These are phyloP conservation scores for Mycena haematopus DNA, from an alignment of 768 basidiomycete genomes.

Conservation along the genomic window DNA sequence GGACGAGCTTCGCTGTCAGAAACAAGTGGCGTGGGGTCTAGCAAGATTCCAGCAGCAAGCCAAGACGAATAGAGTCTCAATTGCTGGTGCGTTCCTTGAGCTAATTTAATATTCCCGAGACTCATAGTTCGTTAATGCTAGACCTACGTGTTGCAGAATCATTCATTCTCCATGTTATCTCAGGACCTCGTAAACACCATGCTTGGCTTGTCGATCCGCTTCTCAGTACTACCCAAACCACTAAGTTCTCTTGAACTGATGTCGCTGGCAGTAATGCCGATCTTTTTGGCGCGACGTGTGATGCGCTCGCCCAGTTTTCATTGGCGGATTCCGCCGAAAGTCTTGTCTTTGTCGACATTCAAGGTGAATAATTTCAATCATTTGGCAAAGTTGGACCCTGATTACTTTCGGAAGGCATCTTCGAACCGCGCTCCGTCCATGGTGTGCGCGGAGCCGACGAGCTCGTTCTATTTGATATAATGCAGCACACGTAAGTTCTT, in stretches of 20 bases:
- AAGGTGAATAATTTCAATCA: not conserved
- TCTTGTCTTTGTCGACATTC: conserved; percentile 11
- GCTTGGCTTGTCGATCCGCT: conserved; percentile 9
- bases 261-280: not conserved
- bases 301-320: conserved; percentile 7
- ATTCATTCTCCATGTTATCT: not conserved
- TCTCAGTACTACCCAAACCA: not conserved
- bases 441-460: conserved; percentile 1
- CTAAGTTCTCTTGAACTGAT: conserved; percentile 12
- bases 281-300: conserved; percentile 9
- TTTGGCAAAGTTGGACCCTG: too few relatives aligned
- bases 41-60: not conserved
- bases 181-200: conserved; percentile 2
- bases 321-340: conserved; percentile 1
- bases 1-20: not conserved
- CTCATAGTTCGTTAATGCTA: not conserved
- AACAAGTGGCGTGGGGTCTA: not conserved
- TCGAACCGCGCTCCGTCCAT: not conserved
- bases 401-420: not conserved
- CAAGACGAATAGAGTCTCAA: not conserved
- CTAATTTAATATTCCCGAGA: not conserved
- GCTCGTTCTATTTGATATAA: not conserved
- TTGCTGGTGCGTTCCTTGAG: not conserved
- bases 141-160: not conserved
- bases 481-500: conserved; percentile 2